Conservation (phyloP, 192 early-diverging fungal species). For the Oehlia diaphana region DNA sequence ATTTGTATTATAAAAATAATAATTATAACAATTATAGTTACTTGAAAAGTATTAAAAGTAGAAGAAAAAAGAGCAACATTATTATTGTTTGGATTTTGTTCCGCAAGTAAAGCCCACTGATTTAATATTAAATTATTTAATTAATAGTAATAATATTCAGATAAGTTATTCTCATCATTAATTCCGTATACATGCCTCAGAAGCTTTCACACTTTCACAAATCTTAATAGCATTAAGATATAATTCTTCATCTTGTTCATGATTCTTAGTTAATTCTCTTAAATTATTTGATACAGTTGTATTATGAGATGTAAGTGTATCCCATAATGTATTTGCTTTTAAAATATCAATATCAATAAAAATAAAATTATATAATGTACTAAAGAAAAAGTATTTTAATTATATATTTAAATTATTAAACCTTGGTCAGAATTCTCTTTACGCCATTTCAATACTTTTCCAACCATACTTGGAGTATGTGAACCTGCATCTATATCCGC, state of each 20-base stretch:
- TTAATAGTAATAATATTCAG: background rate
- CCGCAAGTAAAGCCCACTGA: background rate
- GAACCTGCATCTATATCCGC: conserved; percentile 95
- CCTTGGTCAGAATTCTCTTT: conserved; percentile 64
- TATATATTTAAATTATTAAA: conserved; percentile 19
- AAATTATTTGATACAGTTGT: conserved; percentile 56
- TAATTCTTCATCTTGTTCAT: conserved; percentile 30
- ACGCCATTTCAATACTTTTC: conserved; percentile 84
- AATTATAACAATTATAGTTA: background rate
- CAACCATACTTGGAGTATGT: conserved; percentile 90
- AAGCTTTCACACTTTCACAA: conserved; percentile 43
- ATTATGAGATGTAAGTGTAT: conserved; percentile 61
- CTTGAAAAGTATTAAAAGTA: background rate
- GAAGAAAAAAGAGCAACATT: background rate
- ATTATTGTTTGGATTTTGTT: conserved; percentile 1
- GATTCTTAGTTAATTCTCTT: conserved; percentile 38
- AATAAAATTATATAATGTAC: background rate
- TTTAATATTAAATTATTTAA: background rate
- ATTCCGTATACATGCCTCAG: conserved; percentile 38
- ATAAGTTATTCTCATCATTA: background rate
- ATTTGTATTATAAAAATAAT: background rate
- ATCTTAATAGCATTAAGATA: conserved; percentile 53
- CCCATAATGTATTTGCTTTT: conserved; percentile 62
- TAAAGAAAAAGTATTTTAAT: background rate
- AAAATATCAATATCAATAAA: background rate